Evolutionary conservation across 352 stramenopile species (phyloP), one percentile per base, ranked within the genome.

Genomic region (Plasmopara muralis): DNA sequence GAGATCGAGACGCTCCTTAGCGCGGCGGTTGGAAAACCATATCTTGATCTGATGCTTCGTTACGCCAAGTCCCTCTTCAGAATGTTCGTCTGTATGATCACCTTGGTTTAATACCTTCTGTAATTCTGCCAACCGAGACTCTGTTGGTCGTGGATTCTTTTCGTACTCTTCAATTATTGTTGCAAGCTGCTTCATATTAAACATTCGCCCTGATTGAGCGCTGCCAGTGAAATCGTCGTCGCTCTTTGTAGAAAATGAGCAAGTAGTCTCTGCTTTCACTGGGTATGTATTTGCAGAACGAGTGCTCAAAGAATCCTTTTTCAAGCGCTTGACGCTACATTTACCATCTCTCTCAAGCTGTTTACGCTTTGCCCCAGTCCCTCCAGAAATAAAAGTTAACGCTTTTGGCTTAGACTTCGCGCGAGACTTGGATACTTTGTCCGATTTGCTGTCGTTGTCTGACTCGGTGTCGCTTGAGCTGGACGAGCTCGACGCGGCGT

Each of bases 121-220:
- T 33, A 93, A 57, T 50, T 90, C 77, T 44, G 87, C 77, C 43
- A 93, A 53, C 44, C 82, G 78, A 20, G 72, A 52, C 12, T 73
- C 64, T 35, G 60, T 85, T 18, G 83, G 83, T 3, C 73, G 70
- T 20, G 80, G 74, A 43, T 86, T 91, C 64, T 89, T 87, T 59
- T 90, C 83, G 50, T 91, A 93, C 55, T 87, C 77, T 53, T 89
- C 83, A 42, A 89, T 87, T 34, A 93, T 86, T 35, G 76, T 87
- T 16, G 77, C 77, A 7, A 93, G 67, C 62, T 93, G 83, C 57
- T 91, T 90, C 30, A 91, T 73, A 48, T 89, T 93, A 38, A 90
- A 93, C 49, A 91, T 83, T 49, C 79, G 79, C 12, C 78, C 81
- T 14, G 72, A 55, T 31, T 85, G 72, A 15, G 68, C 49, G 46